Evolutionary conservation across 208 protist genomes (phyloP).

Genomic region (Histomonas meleagridis): DNA sequence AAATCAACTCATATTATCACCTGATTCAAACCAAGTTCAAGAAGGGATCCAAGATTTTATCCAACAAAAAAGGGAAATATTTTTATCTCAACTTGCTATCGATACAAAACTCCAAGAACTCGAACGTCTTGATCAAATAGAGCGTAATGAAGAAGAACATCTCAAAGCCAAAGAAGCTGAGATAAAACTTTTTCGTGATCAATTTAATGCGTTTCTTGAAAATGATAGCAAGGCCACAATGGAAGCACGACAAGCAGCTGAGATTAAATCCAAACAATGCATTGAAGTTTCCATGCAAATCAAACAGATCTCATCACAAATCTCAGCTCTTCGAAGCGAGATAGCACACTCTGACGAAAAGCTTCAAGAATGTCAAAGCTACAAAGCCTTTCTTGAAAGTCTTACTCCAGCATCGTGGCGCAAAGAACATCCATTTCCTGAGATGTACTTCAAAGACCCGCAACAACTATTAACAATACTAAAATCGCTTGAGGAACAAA

Average conservation of each 20-base stretch:
- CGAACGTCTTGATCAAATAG: not conserved
- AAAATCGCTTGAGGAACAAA: constrained; percentile 13
- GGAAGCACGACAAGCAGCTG: not conserved
- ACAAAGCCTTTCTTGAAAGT: not conserved
- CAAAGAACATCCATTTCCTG: not conserved
- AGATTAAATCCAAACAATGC: not conserved
- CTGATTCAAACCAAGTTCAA: not conserved
- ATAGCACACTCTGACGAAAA: constrained; percentile 31
- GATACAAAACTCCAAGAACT: constrained; percentile 16
- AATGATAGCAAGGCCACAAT: constrained; percentile 14
- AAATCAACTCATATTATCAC: not conserved
- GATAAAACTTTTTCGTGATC: not conserved
- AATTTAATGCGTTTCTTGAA: not conserved
- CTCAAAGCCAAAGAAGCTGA: constrained; percentile 1
- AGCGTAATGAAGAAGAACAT: not conserved
- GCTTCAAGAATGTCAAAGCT: not conserved
- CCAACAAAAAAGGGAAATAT: constrained; percentile 19
- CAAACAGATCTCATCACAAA: constrained; percentile 25
- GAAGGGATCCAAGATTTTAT: not conserved
- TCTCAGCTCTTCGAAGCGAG: constrained; percentile 5
- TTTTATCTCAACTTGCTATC: constrained; percentile 14
- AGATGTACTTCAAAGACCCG: constrained; percentile 29
- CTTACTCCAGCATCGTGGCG: not conserved
- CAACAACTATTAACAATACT: not conserved
- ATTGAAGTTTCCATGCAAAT: constrained; percentile 15